Evolutionary conservation across 2,329 filamentous ascomycete species (phyloP).

Genomic region (Beauveria bassiana): DNA sequence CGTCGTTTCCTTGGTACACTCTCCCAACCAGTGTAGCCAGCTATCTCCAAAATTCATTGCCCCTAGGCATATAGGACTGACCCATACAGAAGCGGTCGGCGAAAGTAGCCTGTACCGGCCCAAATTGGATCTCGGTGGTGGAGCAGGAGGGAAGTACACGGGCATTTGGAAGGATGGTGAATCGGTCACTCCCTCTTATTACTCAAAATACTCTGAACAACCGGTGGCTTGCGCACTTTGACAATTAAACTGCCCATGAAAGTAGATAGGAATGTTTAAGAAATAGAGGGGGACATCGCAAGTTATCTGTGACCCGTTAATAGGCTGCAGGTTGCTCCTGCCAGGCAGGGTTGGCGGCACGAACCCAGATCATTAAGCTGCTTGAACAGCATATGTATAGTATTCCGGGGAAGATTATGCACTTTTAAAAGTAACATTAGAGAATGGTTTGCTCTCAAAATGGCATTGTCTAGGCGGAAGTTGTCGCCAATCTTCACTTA

Average conservation of each 20-base stretch:
- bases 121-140: conserved; percentile 50
- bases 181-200: background rate
- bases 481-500: too few species aligned
- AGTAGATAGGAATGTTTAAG: too few species aligned
- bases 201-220: background rate
- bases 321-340: background rate
- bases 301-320: too few species aligned
- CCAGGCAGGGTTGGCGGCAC: background rate
- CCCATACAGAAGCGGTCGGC: conserved; percentile 55
- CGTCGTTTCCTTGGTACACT: conserved; percentile 53
- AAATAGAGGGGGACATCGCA: background rate
- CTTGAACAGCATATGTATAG: too few species aligned
- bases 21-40: conserved; percentile 51
- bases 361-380: too few species aligned
- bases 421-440: too few species aligned
- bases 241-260: background rate
- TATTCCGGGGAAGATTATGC: too few species aligned
- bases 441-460: too few species aligned
- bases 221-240: background rate
- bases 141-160: conserved; percentile 27
- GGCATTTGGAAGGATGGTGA: background rate
- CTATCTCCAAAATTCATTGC: conserved; percentile 57
- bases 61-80: conserved; percentile 60
- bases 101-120: conserved; percentile 59
- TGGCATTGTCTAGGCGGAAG: too few species aligned